Evolutionary conservation across 495 filamentous ascomycete species (phyloP), one percentile per base, ranked within the genome.

Genomic region (Lepraria neglecta): DNA sequence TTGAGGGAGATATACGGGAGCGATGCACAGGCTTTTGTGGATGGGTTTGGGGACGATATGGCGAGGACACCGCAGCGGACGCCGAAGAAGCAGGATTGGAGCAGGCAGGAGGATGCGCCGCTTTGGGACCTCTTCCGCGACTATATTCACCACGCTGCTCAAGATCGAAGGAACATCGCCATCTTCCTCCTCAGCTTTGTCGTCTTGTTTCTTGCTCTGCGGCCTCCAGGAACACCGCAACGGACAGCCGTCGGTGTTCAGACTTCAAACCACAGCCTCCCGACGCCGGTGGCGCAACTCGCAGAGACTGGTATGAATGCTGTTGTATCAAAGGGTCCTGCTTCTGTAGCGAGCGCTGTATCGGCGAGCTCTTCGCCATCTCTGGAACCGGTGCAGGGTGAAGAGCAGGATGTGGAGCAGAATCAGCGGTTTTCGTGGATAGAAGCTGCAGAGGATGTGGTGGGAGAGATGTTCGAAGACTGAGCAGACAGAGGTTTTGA

Each of bases 141-240:
- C 63, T 90, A 89, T 27, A 68, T 89, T 63, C 78, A 81, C 43
- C 80, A 91, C 1, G 74, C 87, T 10, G 77, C 87, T 40, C 76
- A 79, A 44, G 90, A 95, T 68, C 76, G 77, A 52, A 83, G 85
- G 65, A 95, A 95, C 66, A 73, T 92, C 1, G 76, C 79, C 5
- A 87, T 95, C 50, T 73, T 80, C 1, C 59, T 86, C 3, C 76
- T 92, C 30, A 81, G 81, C 59, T 35, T 85, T 7, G 69, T 89
- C 12, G 75, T 88, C 11, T 68, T 83, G 1, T 71, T 86, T n/a
- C 73, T 88, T 11, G 77, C 78, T 11, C 40, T 81, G 6, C 66
- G 69, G 27, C 31, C 48, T 21, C n/a, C 46, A 38, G 30, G 19
- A 1, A 30, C 60, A 24, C 46, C 60, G 24, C 24, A 11, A n/a